Base-by-base conservation (phyloP, 176 grass and related monocot species). In the Rhipidocladum racemiflorum region DNA sequence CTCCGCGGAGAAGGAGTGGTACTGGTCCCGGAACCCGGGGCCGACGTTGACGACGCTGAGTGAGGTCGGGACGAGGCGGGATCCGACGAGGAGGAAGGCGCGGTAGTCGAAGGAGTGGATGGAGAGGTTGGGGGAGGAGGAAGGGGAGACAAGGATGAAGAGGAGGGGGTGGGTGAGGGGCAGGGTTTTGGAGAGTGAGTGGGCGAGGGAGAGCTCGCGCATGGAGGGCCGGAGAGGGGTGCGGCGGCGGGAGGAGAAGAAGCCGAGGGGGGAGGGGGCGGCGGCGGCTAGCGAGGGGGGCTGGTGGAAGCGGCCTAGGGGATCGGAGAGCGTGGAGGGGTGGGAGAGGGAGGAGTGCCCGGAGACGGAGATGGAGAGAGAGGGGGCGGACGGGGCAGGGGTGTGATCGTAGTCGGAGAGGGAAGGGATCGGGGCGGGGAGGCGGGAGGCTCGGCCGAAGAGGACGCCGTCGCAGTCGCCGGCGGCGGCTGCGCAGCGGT, bases 241-340 rank as follows among this genome's bases (percentile, higher is more conserved):
- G 44, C 74, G 83, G 69, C 92, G 86, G 61, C 92, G 89, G 39
- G 86, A 88, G 48, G 92, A 94, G 89, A 91, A 94, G 86, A 88
- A 94, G 53, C 92, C 92, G 24, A 91, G 38, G 23, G 78, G 21
- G 7, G 39, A 9, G 29, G 72, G 9, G 15, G 80, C 28, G 62
- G 44, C 2, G 11, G 18, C 36, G 6, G 6, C 49, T 20, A 7
- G 5, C 0, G 49, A 8, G 18, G 18, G 49, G 71, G 63, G 0
- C n/a, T 56, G 38, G 50, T 72, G 20, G 86, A 86, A 29, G 70
- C 80, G 70, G 49, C 92, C 86, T 23, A 91, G 83, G 60, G 80
- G 27, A 3, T 84, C 80, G 45, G 87, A 87, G 80, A 94, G 70
- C 45, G 80, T 78, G 70, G 72, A 80, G 1, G 86, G 83, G 7